These are phyloP conservation scores for Monosporascus sp. DNA, from an alignment of 2,329 filamentous ascomycete species.

Conservation along the genomic window DNA sequence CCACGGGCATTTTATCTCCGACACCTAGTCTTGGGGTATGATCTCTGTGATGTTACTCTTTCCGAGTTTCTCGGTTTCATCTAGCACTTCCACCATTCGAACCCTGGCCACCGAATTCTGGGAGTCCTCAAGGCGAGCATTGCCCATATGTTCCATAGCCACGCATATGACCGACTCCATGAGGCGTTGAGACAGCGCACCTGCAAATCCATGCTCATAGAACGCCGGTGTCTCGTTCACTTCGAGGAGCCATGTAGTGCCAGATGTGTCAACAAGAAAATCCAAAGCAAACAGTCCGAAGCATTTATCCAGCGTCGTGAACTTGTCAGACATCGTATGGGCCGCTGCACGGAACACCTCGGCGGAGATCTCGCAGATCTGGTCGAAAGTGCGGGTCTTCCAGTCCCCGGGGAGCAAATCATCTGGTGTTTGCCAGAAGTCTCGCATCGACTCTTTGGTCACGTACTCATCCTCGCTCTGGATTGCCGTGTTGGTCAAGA, in stretches of 20 bases:
- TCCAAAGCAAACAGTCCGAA: constrained; percentile 35
- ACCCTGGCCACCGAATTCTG: constrained; percentile 8
- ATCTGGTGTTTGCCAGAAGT: constrained; percentile 27
- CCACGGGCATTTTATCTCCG: too few species aligned
- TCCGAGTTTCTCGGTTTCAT: constrained; percentile 22
- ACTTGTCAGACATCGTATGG: constrained; percentile 35
- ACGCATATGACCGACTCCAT: constrained; percentile 32
- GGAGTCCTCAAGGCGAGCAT: constrained; percentile 6
- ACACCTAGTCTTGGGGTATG: constrained; percentile 6
- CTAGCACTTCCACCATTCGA: constrained; percentile 21
- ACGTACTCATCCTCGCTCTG: constrained; percentile 31
- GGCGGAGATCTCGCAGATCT: constrained; percentile 28
- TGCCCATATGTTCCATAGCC: constrained; percentile 31
- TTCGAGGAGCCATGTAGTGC: constrained; percentile 31
- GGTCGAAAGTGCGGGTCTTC: constrained; percentile 29
- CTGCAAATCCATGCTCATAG: constrained; percentile 30
- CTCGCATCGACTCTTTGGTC: constrained; percentile 28
- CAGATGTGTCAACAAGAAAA: constrained; percentile 29
- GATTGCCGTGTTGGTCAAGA: constrained; percentile 33
- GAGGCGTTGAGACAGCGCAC: constrained; percentile 26
- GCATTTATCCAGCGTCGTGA: constrained; percentile 31
- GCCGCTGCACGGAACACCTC: constrained; percentile 31
- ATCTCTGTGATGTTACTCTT: constrained; percentile 27
- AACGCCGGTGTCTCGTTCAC: constrained; percentile 35
- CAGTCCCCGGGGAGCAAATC: constrained; percentile 26